Conservation (phyloP, 2,329 filamentous ascomycete genomes). For the Verticillium alfalfae region DNA sequence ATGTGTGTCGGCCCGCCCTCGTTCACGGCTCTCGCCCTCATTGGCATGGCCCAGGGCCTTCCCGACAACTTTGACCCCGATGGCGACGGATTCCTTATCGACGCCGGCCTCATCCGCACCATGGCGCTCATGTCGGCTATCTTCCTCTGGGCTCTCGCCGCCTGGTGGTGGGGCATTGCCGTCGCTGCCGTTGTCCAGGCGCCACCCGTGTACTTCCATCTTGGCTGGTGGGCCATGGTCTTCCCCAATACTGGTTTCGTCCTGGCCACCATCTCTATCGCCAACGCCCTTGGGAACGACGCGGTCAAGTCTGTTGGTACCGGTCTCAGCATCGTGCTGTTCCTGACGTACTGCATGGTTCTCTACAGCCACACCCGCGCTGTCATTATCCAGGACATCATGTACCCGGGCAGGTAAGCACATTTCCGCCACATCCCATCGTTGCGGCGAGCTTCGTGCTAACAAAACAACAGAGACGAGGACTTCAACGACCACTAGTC, state of each 20-base stretch:
- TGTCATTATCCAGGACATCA: conserved; percentile 45
- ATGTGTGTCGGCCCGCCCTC: conserved; percentile 71
- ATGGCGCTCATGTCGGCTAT: conserved; percentile 44
- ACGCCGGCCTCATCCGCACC: conserved; percentile 36
- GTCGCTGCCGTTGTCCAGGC: conserved; percentile 22
- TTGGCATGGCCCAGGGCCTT: conserved; percentile 59
- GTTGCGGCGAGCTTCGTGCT: not conserved
- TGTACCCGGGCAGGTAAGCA: conserved; percentile 38
- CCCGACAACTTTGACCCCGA: conserved; percentile 39
- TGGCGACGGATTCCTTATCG: conserved; percentile 32
- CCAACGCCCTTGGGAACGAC: conserved; percentile 38
- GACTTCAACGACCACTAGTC: conserved; percentile 41
- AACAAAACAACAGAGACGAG: conserved; percentile 31
- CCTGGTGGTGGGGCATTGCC: conserved; percentile 50
- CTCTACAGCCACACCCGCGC: conserved; percentile 39
- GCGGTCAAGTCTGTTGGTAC: conserved; percentile 41
- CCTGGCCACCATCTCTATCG: conserved; percentile 50
- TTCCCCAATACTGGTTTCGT: conserved; percentile 59
- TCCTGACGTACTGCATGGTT: conserved; percentile 35
- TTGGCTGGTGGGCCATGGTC: conserved; percentile 61
- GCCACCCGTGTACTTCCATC: conserved; percentile 46
- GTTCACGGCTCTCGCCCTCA: conserved; percentile 65
- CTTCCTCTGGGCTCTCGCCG: conserved; percentile 58
- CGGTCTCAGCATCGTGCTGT: conserved; percentile 42
- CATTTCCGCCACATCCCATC: not conserved